Conservation (phyloP, 495 filamentous ascomycete genomes). For the Astrocystis sublimbata region DNA sequence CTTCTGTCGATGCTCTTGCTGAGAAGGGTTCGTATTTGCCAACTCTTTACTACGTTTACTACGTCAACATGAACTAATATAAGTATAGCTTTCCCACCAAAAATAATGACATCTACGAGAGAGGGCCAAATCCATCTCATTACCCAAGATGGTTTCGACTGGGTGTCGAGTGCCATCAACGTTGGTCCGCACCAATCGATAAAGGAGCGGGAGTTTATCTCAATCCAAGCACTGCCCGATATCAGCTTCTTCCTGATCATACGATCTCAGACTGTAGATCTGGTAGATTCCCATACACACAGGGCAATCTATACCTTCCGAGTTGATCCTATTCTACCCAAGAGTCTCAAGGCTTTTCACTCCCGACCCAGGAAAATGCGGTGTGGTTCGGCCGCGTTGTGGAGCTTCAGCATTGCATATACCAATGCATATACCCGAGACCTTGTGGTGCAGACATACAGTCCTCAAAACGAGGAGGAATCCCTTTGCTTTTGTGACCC, state of each 20-base stretch:
- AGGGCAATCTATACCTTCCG: constrained; percentile 56
- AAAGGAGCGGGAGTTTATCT: constrained; percentile 29
- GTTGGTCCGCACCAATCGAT: constrained; percentile 7
- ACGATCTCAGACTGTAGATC: constrained; percentile 49
- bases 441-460: constrained; percentile 57
- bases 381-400: constrained; percentile 50
- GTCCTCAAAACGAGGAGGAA: constrained; percentile 47
- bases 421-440: constrained; percentile 51
- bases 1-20: constrained; percentile 43
- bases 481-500: constrained; percentile 42
- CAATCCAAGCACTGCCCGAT: constrained; percentile 33
- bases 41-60: background rate
- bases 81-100: constrained; percentile 28
- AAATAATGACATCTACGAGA: constrained; percentile 33
- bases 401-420: constrained; percentile 57
- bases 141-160: constrained; percentile 37
- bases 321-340: constrained; percentile 56
- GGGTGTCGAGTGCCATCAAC: constrained; percentile 39
- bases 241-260: constrained; percentile 53
- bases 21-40: constrained; percentile 38
- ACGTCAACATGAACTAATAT: constrained; percentile 19
- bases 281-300: constrained; percentile 53
- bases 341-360: constrained; percentile 53
- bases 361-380: constrained; percentile 47
- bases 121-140: constrained; percentile 47